A percentile compares a stretch with the other conserved stretches of the same genome.
Conservation (phyloP, 2,329 filamentous ascomycete genomes). For the Knoxdaviesia capensis region DNA sequence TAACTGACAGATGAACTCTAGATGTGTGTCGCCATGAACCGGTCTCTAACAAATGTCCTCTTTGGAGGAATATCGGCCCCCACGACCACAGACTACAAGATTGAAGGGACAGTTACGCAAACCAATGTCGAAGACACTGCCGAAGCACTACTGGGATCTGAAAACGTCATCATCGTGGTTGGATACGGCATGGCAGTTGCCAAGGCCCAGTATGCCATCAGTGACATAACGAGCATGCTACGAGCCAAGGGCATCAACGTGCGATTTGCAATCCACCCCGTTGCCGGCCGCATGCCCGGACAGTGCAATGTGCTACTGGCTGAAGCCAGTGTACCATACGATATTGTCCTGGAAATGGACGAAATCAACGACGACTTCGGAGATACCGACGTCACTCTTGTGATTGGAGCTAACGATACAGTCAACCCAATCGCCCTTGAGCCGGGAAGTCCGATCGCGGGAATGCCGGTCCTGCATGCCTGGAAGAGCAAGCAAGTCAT, state of each 20-base stretch:
- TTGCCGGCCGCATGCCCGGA: constrained; percentile 80
- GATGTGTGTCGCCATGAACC: constrained; percentile 79
- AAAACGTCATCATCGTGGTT: constrained; percentile 76
- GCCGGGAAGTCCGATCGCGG: constrained; percentile 64
- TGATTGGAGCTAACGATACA: constrained; percentile 84
- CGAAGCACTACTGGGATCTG: constrained; percentile 53
- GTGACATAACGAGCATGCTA: constrained; percentile 57
- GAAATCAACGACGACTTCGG: constrained; percentile 87
- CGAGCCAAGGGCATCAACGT: constrained; percentile 62
- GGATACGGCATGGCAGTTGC: constrained; percentile 91
- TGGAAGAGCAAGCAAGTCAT: constrained; percentile 91
- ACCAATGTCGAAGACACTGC: constrained; percentile 66
- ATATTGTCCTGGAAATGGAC: constrained; percentile 88
- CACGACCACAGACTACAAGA: constrained; percentile 44
- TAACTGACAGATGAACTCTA: neutral
- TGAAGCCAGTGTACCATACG: constrained; percentile 74
- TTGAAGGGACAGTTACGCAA: constrained; percentile 61
- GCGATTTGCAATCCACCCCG: constrained; percentile 76
- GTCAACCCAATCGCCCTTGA: constrained; percentile 82
- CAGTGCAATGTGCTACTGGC: constrained; percentile 84
- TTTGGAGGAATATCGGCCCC: constrained; percentile 63
- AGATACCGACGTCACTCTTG: constrained; percentile 69
- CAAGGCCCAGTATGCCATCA: constrained; percentile 80
- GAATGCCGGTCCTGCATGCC: constrained; percentile 80
- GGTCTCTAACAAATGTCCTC: constrained; percentile 70